Conservation (phyloP, 306 rosid species). For the Dryas drummondii region DNA sequence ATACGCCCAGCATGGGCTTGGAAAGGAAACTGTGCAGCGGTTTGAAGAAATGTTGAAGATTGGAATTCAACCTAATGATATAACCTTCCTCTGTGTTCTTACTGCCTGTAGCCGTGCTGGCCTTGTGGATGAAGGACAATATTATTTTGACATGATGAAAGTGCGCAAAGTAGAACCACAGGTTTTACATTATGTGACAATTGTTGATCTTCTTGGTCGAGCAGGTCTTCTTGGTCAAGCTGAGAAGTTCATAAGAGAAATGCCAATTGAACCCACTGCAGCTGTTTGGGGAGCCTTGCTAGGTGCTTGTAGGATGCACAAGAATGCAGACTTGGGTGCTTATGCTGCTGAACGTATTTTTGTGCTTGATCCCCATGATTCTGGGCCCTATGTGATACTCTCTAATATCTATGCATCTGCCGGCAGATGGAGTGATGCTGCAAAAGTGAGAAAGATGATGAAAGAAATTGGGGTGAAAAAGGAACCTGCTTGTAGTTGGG, state of each 20-base stretch:
- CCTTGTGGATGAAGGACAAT: constrained; percentile 29
- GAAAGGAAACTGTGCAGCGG: constrained; percentile 22
- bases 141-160: constrained; percentile 33
- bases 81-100: constrained; percentile 35
- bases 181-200: constrained; percentile 32
- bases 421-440: constrained; percentile 33
- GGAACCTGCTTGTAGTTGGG: constrained; percentile 49
- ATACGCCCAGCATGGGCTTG: constrained; percentile 40
- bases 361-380: constrained; percentile 40
- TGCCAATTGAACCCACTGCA: constrained; percentile 28
- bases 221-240: constrained; percentile 35
- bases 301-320: constrained; percentile 43
- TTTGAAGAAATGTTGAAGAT: constrained; percentile 34
- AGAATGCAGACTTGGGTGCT: constrained; percentile 30
- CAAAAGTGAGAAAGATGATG: constrained; percentile 37
- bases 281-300: constrained; percentile 38
- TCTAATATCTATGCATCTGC: constrained; percentile 34
- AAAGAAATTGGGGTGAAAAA: constrained; percentile 39
- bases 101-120: constrained; percentile 37
- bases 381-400: constrained; percentile 35
- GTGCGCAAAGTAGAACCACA: constrained; percentile 28
- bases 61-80: constrained; percentile 30
- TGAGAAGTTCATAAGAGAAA: constrained; percentile 24
- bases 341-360: constrained; percentile 39
- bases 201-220: constrained; percentile 41